A percentile compares a stretch with the other conserved stretches of the same genome.
Conservation (phyloP, 768 basidiomycete species). For the Suillus bovinus region DNA sequence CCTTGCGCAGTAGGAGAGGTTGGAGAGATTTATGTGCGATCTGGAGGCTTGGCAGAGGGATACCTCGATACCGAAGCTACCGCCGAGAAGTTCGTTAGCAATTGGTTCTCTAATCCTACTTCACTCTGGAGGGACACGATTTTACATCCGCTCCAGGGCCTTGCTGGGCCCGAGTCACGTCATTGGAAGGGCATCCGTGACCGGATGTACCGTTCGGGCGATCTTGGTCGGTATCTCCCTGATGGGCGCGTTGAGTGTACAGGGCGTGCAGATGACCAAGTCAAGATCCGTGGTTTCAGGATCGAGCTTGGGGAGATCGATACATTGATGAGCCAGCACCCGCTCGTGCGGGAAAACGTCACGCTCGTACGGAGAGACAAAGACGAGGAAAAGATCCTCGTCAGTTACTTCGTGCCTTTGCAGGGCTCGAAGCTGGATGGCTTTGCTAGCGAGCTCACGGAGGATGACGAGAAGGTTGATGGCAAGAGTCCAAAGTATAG, state of each 20-base stretch:
- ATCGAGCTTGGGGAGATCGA: conserved; percentile 99
- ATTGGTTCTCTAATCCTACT: conserved; percentile 76
- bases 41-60: conserved; percentile 93
- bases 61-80: conserved; percentile 86
- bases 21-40: conserved; percentile 97
- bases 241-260: conserved; percentile 95
- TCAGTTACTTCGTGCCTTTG: conserved; percentile 95
- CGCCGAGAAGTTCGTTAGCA: conserved; percentile 87
- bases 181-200: conserved; percentile 97
- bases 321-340: conserved; percentile 91
- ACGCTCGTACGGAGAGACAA: conserved; percentile 96
- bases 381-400: conserved; percentile 98
- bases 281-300: conserved; percentile 98
- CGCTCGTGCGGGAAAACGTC: conserved; percentile 95
- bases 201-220: conserved; percentile 96
- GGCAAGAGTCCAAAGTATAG: conserved; percentile 79
- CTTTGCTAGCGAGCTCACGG: conserved; percentile 65
- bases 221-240: conserved; percentile 92
- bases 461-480: conserved; percentile 51
- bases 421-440: conserved; percentile 65
- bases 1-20: conserved; percentile 95
- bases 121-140: conserved; percentile 70
- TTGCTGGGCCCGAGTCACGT: conserved; percentile 69
- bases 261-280: conserved; percentile 96
- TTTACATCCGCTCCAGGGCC: conserved; percentile 51